Conservation (phyloP, 148 eudicot genomes). For the Dysphania ambrosioides region DNA sequence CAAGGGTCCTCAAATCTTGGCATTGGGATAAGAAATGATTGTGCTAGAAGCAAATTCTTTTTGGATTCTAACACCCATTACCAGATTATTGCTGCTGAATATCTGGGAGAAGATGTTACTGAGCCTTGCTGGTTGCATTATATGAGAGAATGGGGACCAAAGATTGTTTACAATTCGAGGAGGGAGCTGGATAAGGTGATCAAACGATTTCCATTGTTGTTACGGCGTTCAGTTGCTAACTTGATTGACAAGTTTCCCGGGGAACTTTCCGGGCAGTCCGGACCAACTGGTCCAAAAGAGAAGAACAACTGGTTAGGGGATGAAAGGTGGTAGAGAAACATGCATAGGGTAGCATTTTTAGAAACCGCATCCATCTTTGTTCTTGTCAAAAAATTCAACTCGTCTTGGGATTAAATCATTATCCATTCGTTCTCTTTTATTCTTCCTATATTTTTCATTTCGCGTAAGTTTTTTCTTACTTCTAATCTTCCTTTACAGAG, state of each 20-base stretch:
- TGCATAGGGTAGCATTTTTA: background rate
- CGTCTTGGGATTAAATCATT: background rate
- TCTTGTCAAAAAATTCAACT: background rate
- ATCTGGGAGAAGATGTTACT: conserved; percentile 50
- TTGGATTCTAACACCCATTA: conserved; percentile 67
- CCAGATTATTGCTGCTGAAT: conserved; percentile 71
- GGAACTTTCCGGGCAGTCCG: conserved; percentile 70
- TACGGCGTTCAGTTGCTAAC: conserved; percentile 37
- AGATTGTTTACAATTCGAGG: conserved; percentile 56
- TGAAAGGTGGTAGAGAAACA: conserved; percentile 56
- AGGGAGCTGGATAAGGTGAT: conserved; percentile 56
- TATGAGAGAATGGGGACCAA: conserved; percentile 92
- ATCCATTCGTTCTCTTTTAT: too few species aligned
- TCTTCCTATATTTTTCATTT: too few species aligned
- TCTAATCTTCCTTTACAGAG: too few species aligned
- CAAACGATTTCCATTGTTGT: conserved; percentile 40
- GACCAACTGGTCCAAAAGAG: conserved; percentile 96
- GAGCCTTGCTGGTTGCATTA: conserved; percentile 81
- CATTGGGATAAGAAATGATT: conserved; percentile 77
- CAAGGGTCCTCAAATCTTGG: conserved; percentile 76
- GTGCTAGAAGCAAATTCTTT: conserved; percentile 44
- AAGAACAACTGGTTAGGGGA: conserved; percentile 92
- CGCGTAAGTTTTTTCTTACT: too few species aligned
- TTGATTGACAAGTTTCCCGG: conserved; percentile 52
- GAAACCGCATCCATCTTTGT: background rate